phyloP scores from a whole-genome alignment of 192 early-diverging fungal species.

The Allomyces macrogynus region DNA sequence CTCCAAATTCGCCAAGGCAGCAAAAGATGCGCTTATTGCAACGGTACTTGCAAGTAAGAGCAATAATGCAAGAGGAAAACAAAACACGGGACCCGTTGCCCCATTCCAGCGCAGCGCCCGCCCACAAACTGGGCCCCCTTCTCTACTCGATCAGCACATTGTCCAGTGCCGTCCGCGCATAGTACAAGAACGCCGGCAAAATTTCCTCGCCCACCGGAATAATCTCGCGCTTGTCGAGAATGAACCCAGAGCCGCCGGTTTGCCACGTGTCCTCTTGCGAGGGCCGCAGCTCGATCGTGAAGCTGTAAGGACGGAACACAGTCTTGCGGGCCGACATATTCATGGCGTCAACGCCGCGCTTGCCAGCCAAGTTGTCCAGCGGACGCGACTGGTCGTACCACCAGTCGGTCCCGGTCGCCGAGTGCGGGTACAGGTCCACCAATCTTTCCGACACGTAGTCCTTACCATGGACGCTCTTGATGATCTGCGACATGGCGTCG shows the following conservation, averaged over 20 bases:
- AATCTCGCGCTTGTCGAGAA: conserved; percentile 22
- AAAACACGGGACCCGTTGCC: too few relatives aligned
- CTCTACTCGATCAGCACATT: conserved; percentile 6
- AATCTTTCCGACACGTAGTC: not conserved
- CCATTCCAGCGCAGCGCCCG: too few relatives aligned
- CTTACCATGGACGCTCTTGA: not conserved
- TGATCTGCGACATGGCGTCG: not conserved
- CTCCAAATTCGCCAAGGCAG: too few relatives aligned
- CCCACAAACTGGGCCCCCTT: too few relatives aligned
- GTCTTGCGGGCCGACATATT: conserved; percentile 2
- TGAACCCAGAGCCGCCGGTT: conserved; percentile 15
- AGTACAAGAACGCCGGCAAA: conserved; percentile 12
- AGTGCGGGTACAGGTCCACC: not conserved
- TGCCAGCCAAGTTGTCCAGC: not conserved
- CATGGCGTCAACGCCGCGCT: not conserved
- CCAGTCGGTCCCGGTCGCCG: not conserved
- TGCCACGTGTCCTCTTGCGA: conserved; percentile 6
- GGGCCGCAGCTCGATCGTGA: conserved; percentile 35
- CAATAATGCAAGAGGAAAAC: too few relatives aligned
- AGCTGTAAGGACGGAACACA: conserved; percentile 18
- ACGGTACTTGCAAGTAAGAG: too few relatives aligned
- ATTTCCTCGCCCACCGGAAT: conserved; percentile 27
- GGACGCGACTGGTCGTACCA: too few relatives aligned
- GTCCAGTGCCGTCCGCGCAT: conserved; percentile 10
- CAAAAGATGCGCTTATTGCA: too few relatives aligned